Evolutionary conservation across 441 rosid species (phyloP).

Genomic region (Erodium moschatum): DNA sequence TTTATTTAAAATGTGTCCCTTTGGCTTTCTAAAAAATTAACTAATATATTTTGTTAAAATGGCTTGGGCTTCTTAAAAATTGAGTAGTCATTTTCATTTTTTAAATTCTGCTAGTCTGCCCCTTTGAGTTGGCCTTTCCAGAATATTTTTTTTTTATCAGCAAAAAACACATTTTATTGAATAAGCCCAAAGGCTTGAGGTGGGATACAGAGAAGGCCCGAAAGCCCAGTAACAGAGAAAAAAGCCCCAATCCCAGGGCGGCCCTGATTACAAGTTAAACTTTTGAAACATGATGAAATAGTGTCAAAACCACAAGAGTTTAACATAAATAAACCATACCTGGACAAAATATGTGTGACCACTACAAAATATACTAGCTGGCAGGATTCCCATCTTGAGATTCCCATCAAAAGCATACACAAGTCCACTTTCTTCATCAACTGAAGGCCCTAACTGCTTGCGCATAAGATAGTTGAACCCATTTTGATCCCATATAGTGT

Average conservation of each 20-base stretch:
- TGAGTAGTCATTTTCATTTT: no score
- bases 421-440: constrained; percentile 68
- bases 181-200: no score
- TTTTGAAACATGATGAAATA: background rate
- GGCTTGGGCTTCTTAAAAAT: background rate
- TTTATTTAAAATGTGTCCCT: background rate
- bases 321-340: constrained; percentile 35
- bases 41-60: no score
- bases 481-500: constrained; percentile 96
- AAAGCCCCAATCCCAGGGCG: background rate
- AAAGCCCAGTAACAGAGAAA: no score
- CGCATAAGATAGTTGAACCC: constrained; percentile 83
- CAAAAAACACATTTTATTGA: no score
- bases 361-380: constrained; percentile 90
- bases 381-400: constrained; percentile 88
- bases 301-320: constrained; percentile 14
- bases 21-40: background rate
- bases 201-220: no score
- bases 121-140: background rate
- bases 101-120: background rate
- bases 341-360: constrained; percentile 96
- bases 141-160: no score
- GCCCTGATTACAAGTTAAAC: constrained; percentile 7
- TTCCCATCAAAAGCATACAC: constrained; percentile 86
- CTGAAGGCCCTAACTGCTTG: constrained; percentile 83